These are phyloP conservation scores for Aspergillus bombycis DNA, from an alignment of 2,329 filamentous ascomycete species.

Conservation along the genomic window DNA sequence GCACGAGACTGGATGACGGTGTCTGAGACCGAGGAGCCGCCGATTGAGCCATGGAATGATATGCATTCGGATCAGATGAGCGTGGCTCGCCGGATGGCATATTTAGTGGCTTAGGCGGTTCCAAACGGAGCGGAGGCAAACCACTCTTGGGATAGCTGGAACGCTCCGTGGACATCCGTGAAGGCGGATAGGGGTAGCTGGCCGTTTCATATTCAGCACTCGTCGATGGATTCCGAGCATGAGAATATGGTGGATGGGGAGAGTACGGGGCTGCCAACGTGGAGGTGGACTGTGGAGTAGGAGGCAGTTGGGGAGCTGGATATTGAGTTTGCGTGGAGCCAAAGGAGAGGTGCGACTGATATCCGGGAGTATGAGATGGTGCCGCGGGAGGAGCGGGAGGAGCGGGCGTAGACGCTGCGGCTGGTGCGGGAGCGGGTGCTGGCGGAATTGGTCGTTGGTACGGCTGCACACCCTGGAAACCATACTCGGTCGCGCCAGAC, in stretches of 20 bases:
- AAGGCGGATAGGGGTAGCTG: constrained; percentile 30
- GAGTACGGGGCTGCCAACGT: constrained; percentile 38
- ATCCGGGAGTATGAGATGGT: constrained; percentile 25
- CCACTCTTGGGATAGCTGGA: constrained; percentile 30
- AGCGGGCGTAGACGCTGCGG: constrained; percentile 41
- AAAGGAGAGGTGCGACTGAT: constrained; percentile 48
- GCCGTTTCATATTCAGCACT: constrained; percentile 36
- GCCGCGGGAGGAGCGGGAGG: constrained; percentile 29
- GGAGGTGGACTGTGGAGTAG: constrained; percentile 46
- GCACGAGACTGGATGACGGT: constrained; percentile 28
- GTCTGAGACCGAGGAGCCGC: constrained; percentile 29
- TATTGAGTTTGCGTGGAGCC: constrained; percentile 47
- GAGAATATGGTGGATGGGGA: constrained; percentile 38
- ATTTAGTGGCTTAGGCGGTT: constrained; percentile 26
- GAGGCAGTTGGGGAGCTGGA: constrained; percentile 44
- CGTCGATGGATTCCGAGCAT: constrained; percentile 37
- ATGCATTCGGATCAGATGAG: constrained; percentile 41
- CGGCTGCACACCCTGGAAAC: constrained; percentile 34
- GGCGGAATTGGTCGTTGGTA: constrained; percentile 43
- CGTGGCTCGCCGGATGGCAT: constrained; percentile 39
- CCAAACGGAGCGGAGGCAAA: constrained; percentile 34
- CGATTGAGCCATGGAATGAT: constrained; percentile 42
- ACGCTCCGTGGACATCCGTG: constrained; percentile 26
- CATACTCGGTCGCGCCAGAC: constrained; percentile 50
- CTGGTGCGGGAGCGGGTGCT: constrained; percentile 37